Base-by-base conservation (phyloP, 306 rosid species). In the Quercus cerris region DNA sequence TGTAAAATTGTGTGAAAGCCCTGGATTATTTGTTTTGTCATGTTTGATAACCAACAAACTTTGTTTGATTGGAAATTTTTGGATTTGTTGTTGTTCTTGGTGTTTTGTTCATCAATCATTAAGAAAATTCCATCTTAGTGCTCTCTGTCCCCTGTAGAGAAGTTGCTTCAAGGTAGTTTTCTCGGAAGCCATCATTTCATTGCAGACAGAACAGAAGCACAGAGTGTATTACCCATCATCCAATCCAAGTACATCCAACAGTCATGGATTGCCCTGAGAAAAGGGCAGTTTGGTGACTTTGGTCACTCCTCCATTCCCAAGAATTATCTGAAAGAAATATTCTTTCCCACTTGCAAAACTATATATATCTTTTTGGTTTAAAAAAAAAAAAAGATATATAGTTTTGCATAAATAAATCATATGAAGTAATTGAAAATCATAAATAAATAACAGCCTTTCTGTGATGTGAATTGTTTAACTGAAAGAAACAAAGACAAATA, bases 101-200 rank as follows among this genome's bases (percentile, higher is more conserved):
- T 74, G 61, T 76, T 13, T 68, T 41, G 25, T 84, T 85, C 84
- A 1, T 54, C 82, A 79, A 82, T 82, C 86, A 80, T 82, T 55
- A 54, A 80, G 74, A 70, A 80, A 80, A 81, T 55, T 67, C 78
- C 69, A 75, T 56, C 33, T 63, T 86, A 52, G 85, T 81, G 79
- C 73, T 79, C 79, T 33, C 63, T 56, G 81, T 75, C 78, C 71
- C 77, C 46, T 51, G 38, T 56, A 58, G 56, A 78, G 69, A 55
- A 17, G 81, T 77, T 61, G 51, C 72, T 64, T 75, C 55, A 31
- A 78, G 74, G 38, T 70, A 72, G 70, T 72, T 58, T 46, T 59
- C 76, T 74, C 72, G 38, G 77, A 56, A 69, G 82, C 54, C 78
- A 76, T 61, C 51, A 2, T 19, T 33, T 72, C 56, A 64, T 75